Base-by-base conservation (phyloP, 768 basidiomycete species). In the Agaricus blazei region DNA sequence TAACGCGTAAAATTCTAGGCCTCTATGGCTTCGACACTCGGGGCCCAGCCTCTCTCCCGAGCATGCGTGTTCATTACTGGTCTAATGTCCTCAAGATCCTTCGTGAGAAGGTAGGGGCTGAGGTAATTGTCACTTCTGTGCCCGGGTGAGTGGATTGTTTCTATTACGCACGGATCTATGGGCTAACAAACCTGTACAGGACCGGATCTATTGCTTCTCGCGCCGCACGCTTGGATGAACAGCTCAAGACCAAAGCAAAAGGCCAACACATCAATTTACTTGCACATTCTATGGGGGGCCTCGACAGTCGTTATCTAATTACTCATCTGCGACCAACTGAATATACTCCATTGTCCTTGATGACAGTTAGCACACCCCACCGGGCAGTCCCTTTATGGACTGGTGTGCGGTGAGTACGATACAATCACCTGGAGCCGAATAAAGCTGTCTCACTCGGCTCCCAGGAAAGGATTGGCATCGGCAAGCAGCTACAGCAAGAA, bases 351-450 rank as follows among this genome's bases (percentile, higher is more conserved):
- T 70, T 93, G 29, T 94, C 92, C 6, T 73, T 99, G 56, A 98
- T 90, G 1, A 90, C 86, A 23, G 81, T 99, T 60, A 85, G 87
- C 26, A 98, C 97, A 0, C 97, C 97, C 14, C 97, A 99, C 67
- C 82, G 93, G 96, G 97, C 34, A 93, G 90, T 62, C 94, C 96
- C 1, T 98, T 99, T 70, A 99, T 99, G 97, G 93, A 97, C 67
- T 99, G 97, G 97, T 98, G 96, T 73, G 79, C 83, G 48, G 91
- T 90, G 64, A 64, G 88, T 79, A 37, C 45, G 15, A 26, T 27
- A 43, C 54, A 37, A 12, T 27, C 12, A 29, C 29, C 23, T 48
- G 36, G 38, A 44, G 14, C 41, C 38, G n/a, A 43, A 15, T 41
- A 12, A 50, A 26, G 29, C 27, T 23, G 47, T 41, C n/a, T 54